Conservation (phyloP, 768 basidiomycete species). For the Lanmaoa pseudosensibilis region DNA sequence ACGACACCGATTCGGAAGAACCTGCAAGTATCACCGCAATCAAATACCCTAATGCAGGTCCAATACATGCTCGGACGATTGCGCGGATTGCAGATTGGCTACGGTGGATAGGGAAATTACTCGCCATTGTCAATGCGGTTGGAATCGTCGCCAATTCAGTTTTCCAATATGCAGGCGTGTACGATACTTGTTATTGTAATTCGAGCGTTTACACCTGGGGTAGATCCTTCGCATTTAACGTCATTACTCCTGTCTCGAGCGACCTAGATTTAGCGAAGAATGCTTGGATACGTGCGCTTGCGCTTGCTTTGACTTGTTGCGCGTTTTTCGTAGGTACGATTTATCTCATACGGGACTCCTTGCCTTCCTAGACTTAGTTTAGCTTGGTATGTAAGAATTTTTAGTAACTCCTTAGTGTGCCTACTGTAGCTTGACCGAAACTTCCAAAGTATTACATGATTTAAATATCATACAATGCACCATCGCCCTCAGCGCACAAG, state of each 20-base stretch:
- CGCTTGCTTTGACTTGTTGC: constrained; percentile 28
- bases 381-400: neutral
- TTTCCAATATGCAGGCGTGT: constrained; percentile 31
- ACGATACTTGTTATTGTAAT: constrained; percentile 32
- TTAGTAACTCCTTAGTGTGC: too few species aligned
- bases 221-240: constrained; percentile 28
- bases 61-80: neutral
- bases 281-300: constrained; percentile 40
- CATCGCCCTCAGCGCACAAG: neutral
- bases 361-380: constrained; percentile 14
- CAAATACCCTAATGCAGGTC: too few species aligned
- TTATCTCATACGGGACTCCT: constrained; percentile 27
- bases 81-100: constrained; percentile 14
- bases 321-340: constrained; percentile 29
- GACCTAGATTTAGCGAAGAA: constrained; percentile 29
- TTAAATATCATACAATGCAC: too few species aligned
- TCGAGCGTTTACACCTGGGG: constrained; percentile 25
- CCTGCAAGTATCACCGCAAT: neutral
- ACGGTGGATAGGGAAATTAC: constrained; percentile 26
- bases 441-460: too few species aligned
- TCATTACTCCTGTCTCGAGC: constrained; percentile 16
- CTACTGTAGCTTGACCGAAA: too few species aligned
- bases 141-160: constrained; percentile 28
- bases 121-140: constrained; percentile 32
- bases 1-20: too few species aligned